Evolutionary conservation across 768 basidiomycete genomes (phyloP), one percentile per base, ranked within the genome.

Genomic region (Amyloporia xantha): DNA sequence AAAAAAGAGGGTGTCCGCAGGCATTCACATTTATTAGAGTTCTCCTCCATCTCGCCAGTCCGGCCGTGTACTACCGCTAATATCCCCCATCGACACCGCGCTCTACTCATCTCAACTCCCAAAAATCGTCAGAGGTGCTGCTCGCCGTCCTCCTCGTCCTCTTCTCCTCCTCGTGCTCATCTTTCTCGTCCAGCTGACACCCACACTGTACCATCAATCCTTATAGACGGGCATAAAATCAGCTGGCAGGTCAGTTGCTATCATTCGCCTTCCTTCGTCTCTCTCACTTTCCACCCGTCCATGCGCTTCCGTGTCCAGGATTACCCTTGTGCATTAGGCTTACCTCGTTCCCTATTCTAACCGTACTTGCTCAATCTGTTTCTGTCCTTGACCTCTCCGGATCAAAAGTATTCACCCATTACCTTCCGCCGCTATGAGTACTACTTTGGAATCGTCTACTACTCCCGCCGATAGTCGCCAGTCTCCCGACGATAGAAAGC

Each of bases 181-280:
- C 26, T 46, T 28, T n/a, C n/a, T n/a, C n/a, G n/a, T 19, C 45
- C 49, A 70, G 76, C 72, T 70, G 66, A 69, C 62, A 71, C 74
- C 77, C 76, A 68, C 71, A 74, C 78, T 90, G 86, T 90, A 90
- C 63, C 85, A 87, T 79, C 76, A 62, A 56, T 60, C 77, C 74
- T 76, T 74, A 60, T 81, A 82, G 81, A 84, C 79, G 74, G 80
- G 78, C 80, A 76, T 73, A 78, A 81, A 82, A 75, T 77, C 76
- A 75, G 77, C 77, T 82, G 72, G 73, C 79, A 81, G 84, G 83
- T 69, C 50, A n/a, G 66, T 63, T 55, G 28, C 40, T 47, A 30
- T 47, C 61, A 20, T 19, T 30, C 45, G 17, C 24, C 35, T 24
- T 21, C 9, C 54, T 56, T 42, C 23, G 15, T 11, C 53, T 59